Base-by-base conservation (phyloP, 2,329 filamentous ascomycete genomes). In the Daldinia eschscholtzii region DNA sequence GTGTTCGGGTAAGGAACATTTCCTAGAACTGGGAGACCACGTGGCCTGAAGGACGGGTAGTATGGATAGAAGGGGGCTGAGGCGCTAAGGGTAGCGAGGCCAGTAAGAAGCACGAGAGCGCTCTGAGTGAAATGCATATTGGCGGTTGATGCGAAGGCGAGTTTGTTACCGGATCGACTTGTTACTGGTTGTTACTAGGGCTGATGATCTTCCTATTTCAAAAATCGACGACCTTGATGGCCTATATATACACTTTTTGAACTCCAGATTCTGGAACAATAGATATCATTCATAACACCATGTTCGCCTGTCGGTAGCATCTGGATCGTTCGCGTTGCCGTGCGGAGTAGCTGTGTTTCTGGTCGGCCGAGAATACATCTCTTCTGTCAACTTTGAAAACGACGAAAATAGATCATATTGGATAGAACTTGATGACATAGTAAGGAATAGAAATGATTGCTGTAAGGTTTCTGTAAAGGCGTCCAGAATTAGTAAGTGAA, bases 1-100 rank as follows among this genome's bases (percentile, higher is more conserved):
- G 73, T 74, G 61, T 67, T 73, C 37, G 73, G 72, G 56, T 64
- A 66, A 9, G 58, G 69, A 30, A 28, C 52, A 55, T 44, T 68
- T 6, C 35, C 60, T 5, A 62, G 41, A 55, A 52, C 58, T 15
- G 58, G 73, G 37, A 37, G 58, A 15, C 58, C 64, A 39, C 41
- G 37, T 20, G 42, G 55, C 28, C 20, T 37, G 20, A 56, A 41
- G 33, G 44, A 6, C 3, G 53, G 57, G 18, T n/a, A 41, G 41
- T 18, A 10, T 28, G 55, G 35, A 3, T 30, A 35, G 20, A 52
- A 30, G 26, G 50, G 18, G 30, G 61, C 61, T 13, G 61, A 44
- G 58, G 53, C 46, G 42, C 30, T 56, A 37, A 70, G 42, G 50
- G 57, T 41, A 26, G 64, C 33, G 1, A 59, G 62, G 62, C 65